These are phyloP conservation scores for Umbelopsis sp. DNA, from an alignment of 371 early-diverging fungal genomes.

Conservation along the genomic window DNA sequence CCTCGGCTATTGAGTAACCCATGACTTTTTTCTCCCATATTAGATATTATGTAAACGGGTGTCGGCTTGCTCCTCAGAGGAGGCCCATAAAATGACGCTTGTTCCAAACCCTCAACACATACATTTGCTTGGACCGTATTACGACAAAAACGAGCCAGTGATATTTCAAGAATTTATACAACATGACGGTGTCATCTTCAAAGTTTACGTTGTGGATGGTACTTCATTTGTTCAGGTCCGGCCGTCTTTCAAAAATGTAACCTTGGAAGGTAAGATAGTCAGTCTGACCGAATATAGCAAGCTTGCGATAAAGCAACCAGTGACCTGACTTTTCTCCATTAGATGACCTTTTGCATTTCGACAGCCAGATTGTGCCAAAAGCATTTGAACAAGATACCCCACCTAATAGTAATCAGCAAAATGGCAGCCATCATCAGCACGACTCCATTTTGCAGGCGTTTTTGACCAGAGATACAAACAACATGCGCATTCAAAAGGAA, in stretches of 20 bases:
- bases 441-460: slow-evolving; percentile 27
- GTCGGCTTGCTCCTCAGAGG: slow-evolving; percentile 47
- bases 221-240: slow-evolving; percentile 38
- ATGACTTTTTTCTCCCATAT: no score
- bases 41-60: slow-evolving; percentile 49
- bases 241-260: slow-evolving; percentile 48
- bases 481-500: slow-evolving; percentile 30
- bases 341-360: slow-evolving; percentile 38
- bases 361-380: slow-evolving; percentile 54
- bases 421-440: slow-evolving; percentile 13
- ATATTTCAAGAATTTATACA: slow-evolving; percentile 54
- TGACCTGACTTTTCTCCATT: background rate
- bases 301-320: background rate
- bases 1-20: no score
- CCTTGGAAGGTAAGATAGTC: slow-evolving; percentile 26
- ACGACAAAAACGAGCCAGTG: slow-evolving; percentile 32
- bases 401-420: background rate
- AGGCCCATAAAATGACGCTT: slow-evolving; percentile 50
- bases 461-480: slow-evolving; percentile 23
- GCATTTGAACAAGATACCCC: slow-evolving; percentile 29
- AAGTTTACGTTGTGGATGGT: slow-evolving; percentile 51
- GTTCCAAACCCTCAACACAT: slow-evolving; percentile 35
- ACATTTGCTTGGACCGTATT: slow-evolving; percentile 22
- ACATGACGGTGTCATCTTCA: slow-evolving; percentile 52
- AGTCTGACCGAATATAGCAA: no score